Evolutionary conservation across 2,329 filamentous ascomycete species (phyloP).

Genomic region (Xylariales sp.): DNA sequence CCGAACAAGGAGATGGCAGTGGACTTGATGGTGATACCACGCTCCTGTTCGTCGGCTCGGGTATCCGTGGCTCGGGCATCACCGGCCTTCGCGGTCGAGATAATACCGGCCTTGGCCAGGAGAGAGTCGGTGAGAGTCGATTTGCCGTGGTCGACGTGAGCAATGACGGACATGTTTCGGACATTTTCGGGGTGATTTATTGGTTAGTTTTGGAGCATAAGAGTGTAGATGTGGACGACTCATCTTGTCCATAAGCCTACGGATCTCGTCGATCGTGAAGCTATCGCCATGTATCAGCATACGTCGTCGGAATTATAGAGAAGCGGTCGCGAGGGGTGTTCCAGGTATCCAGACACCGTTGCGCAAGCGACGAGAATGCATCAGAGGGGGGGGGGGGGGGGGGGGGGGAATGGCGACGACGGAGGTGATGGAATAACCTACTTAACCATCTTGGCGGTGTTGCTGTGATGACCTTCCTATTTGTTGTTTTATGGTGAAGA

Average conservation of each 20-base stretch:
- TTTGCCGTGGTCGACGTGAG: constrained; percentile 99
- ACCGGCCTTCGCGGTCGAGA: constrained; percentile 95
- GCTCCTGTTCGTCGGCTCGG: constrained; percentile 95
- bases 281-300: constrained; percentile 57
- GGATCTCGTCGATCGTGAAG: constrained; percentile 97
- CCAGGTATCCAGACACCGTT: too few relatives aligned
- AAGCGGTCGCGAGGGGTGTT: too few relatives aligned
- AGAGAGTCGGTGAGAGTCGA: constrained; percentile 99
- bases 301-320: too few relatives aligned
- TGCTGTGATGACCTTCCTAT: constrained; percentile 42
- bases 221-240: constrained; percentile 31
- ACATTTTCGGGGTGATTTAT: constrained; percentile 74
- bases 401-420: not conserved
- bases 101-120: constrained; percentile 98
- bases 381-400: constrained; percentile 17
- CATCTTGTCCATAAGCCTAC: constrained; percentile 56
- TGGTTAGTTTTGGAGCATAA: too few relatives aligned
- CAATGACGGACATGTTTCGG: constrained; percentile 99
- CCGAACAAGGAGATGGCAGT: constrained; percentile 99
- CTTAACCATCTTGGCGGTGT: constrained; percentile 99
- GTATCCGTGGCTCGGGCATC: constrained; percentile 96
- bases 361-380: constrained; percentile 3
- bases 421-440: constrained; percentile 71
- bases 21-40: constrained; percentile 99
- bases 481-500: constrained; percentile 15